phyloP scores from a whole-genome alignment of 2,329 filamentous ascomycete genomes.

The Aplosporella prunicola region DNA sequence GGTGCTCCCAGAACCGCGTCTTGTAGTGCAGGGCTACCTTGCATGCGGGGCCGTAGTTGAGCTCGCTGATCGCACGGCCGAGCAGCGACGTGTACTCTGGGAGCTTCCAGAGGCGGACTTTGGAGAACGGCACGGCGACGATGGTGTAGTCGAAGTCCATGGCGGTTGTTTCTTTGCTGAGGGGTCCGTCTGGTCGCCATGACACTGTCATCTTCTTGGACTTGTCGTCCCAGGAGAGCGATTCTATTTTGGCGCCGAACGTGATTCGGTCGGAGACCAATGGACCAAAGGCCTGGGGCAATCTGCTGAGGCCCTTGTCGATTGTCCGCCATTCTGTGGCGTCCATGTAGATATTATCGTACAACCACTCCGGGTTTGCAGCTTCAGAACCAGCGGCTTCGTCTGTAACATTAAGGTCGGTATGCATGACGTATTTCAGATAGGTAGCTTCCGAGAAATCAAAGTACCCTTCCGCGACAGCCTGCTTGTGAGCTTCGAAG shows the following conservation, averaged over 20 bases:
- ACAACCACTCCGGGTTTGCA: conserved; percentile 43
- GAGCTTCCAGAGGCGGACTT: conserved; percentile 53
- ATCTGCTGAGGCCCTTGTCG: conserved; percentile 49
- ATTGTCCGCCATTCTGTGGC: conserved; percentile 56
- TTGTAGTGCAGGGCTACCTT: conserved; percentile 59
- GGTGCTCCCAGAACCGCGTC: conserved; percentile 52
- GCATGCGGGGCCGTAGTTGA: conserved; percentile 43
- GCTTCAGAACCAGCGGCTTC: conserved; percentile 36
- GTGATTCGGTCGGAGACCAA: conserved; percentile 49
- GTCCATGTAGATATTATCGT: conserved; percentile 51
- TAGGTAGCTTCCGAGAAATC: conserved; percentile 57
- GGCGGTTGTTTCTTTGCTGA: conserved; percentile 34
- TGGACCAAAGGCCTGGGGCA: conserved; percentile 55
- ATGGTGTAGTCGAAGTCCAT: conserved; percentile 57
- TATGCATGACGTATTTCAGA: conserved; percentile 49
- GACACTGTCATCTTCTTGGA: conserved; percentile 48
- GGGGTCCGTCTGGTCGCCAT: conserved; percentile 42
- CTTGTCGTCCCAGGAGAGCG: conserved; percentile 44
- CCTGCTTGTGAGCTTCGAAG: conserved; percentile 45
- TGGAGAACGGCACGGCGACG: conserved; percentile 55
- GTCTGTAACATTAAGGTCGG: conserved; percentile 47
- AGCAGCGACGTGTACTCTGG: conserved; percentile 44
- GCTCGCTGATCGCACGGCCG: conserved; percentile 36
- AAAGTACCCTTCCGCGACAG: conserved; percentile 47
- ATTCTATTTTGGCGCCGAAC: conserved; percentile 49